A percentile compares a stretch with the other conserved stretches of the same genome.
These are phyloP conservation scores for Thelonectria discophora DNA, from an alignment of 2,329 filamentous ascomycete genomes.

Conservation along the genomic window DNA sequence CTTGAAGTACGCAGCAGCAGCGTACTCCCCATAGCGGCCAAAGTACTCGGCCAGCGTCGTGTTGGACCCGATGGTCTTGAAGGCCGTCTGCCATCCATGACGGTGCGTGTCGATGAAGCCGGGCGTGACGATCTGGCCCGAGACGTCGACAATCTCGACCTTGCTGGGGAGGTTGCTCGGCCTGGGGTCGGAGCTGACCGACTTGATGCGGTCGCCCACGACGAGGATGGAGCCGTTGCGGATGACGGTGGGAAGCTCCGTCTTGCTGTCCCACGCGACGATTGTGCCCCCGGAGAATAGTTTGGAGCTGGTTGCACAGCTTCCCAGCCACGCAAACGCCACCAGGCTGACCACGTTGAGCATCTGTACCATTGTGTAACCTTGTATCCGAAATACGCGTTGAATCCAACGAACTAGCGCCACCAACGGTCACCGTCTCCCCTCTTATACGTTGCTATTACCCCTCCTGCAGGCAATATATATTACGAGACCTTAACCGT, in stretches of 20 bases:
- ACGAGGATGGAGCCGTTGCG: constrained; percentile 14
- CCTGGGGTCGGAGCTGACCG: constrained; percentile 5
- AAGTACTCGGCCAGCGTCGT: constrained; percentile 60
- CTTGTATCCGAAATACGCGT: too few relatives aligned
- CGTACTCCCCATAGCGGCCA: constrained; percentile 49
- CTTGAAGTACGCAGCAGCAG: constrained; percentile 45
- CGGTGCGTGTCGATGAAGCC: constrained; percentile 67
- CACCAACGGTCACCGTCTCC: too few relatives aligned
- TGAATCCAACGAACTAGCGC: too few relatives aligned
- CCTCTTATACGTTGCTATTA: too few relatives aligned
- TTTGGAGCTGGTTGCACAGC: not conserved
- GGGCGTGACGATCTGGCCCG: constrained; percentile 60
- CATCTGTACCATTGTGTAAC: not conserved
- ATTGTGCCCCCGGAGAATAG: constrained; percentile 17
- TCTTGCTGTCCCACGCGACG: constrained; percentile 10
- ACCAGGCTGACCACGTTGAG: not conserved
- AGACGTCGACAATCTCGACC: constrained; percentile 54
- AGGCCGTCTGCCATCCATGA: constrained; percentile 64
- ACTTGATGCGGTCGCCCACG: constrained; percentile 8
- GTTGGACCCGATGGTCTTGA: constrained; percentile 62
- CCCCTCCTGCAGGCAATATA: too few relatives aligned
- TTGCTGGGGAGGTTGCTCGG: not conserved
- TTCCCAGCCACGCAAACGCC: not conserved
- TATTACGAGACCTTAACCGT: too few relatives aligned
- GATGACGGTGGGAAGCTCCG: constrained; percentile 8